Base-by-base conservation (phyloP, 345 rosid genomes). In the Rhizophora apiculata region DNA sequence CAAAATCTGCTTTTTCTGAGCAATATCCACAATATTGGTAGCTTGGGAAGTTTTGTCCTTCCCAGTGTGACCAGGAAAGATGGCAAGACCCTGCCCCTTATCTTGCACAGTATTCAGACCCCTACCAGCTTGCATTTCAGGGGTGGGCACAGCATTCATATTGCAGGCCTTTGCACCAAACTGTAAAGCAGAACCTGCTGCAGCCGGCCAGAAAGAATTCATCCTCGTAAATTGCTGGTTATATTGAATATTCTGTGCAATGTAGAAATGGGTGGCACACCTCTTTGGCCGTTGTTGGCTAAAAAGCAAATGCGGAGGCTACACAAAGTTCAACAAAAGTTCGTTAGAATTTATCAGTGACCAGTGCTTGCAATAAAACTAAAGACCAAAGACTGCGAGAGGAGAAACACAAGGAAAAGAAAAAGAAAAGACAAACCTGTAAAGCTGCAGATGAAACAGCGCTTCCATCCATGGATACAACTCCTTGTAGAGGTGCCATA, bases 261-360 rank as follows among this genome's bases (percentile, higher is more conserved):
- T 90, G 72, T 92, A 92, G 81, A 85, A 90, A 77, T 96, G 99
- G 30, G 97, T 96, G 29, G 94, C 97, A 78, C 98, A 96, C 80
- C 92, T 85, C 80, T 89, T 92, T n/a, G 89, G 97, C 70, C 92
- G 83, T 2, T 96, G 90, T 67, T 89, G 98, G 83, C 76, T 80
- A 72, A 86, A 89, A 39, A 89, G 80, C 77, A 86, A 70, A 72
- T 88, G 92, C 0, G 92, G 91, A 55, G 91, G 91, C 98, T 96
- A 56, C 27, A 54, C 19, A 13, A 70, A 54, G 13, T 49, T n/a
- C 15, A 19, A 10, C 8, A 20, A n/a, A 49, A 37, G 46, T 9
- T 10, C 4, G 0, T 39, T 10, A 39, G 46, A 39, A 39, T 39
- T 39, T 39, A 39, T 39, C 15, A 39, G 15, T 11, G 15, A 39